phyloP scores from a whole-genome alignment of 805 yeast species.

The Pichia paraexigua region DNA sequence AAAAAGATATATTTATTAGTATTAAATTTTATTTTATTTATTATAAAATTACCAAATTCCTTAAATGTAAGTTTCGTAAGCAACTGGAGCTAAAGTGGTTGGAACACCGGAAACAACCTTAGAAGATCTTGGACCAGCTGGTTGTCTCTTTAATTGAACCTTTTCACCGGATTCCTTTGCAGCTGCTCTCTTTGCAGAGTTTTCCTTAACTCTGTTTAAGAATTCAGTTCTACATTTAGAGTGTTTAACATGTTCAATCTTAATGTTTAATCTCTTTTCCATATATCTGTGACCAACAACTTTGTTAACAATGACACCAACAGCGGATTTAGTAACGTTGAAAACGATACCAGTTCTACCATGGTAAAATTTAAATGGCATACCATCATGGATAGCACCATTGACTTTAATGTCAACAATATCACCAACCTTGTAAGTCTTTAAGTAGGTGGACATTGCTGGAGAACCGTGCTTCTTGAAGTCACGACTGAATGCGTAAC shows the following conservation, averaged over 20 bases:
- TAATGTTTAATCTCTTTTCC: constrained; percentile 97
- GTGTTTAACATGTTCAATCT: constrained; percentile 99
- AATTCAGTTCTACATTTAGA: constrained; percentile 99
- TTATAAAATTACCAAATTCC: constrained; percentile 9
- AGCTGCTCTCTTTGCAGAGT: constrained; percentile 88
- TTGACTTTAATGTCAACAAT: constrained; percentile 99
- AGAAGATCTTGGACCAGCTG: constrained; percentile 94
- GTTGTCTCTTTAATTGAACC: constrained; percentile 94
- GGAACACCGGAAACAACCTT: constrained; percentile 82
- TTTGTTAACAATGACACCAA: constrained; percentile 97
- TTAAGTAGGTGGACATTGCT: constrained; percentile 93
- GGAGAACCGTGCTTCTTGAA: constrained; percentile 95
- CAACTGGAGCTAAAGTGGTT: constrained; percentile 97
- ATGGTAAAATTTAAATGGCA: constrained; percentile 99
- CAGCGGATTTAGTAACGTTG: constrained; percentile 98
- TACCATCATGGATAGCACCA: constrained; percentile 99
- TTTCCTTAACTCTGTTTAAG: constrained; percentile 95
- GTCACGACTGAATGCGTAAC: constrained; percentile 99
- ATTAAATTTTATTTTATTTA: background rate
- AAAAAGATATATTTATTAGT: constrained; percentile 1
- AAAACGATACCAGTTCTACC: constrained; percentile 99
- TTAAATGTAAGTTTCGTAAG: constrained; percentile 99
- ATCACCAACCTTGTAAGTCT: constrained; percentile 98
- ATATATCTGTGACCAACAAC: constrained; percentile 98
- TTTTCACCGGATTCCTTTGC: constrained; percentile 92